These are phyloP conservation scores for Rhodomyrtus psidioides DNA, from an alignment of 441 rosid species.

Conservation along the genomic window DNA sequence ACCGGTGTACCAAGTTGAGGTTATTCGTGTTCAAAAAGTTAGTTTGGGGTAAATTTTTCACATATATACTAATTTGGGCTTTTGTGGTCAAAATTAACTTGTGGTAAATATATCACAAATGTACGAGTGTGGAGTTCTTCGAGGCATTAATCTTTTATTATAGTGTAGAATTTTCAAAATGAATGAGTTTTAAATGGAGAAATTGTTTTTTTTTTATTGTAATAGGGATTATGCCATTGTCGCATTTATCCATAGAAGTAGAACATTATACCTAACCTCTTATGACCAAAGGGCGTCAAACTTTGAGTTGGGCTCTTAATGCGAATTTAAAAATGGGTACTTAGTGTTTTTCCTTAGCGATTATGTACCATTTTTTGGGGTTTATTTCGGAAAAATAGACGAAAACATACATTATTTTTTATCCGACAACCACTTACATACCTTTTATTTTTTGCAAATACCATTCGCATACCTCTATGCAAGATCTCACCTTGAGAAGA, in stretches of 20 bases:
- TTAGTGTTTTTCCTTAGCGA: not conserved
- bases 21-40: too few species aligned
- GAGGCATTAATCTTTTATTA: not conserved
- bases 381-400: not conserved
- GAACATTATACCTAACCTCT: not conserved
- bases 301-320: not conserved
- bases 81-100: too few species aligned
- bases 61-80: rapidly evolving
- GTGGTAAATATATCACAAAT: too few species aligned
- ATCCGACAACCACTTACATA: not conserved
- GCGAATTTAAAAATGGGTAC: not conserved
- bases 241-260: not conserved
- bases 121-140: too few species aligned
- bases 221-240: not conserved
- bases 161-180: not conserved
- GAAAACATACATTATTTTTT: not conserved
- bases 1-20: too few species aligned
- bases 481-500: not conserved
- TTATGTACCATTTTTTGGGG: not conserved
- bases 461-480: not conserved
- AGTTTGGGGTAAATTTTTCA: too few species aligned
- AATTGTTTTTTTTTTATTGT: not conserved
- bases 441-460: not conserved
- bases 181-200: not conserved
- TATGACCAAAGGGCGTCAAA: not conserved